A percentile compares a stretch with the other conserved stretches of the same genome.
Evolutionary conservation across 805 yeast species (phyloP).

Genomic region (Starmera amethionina): DNA sequence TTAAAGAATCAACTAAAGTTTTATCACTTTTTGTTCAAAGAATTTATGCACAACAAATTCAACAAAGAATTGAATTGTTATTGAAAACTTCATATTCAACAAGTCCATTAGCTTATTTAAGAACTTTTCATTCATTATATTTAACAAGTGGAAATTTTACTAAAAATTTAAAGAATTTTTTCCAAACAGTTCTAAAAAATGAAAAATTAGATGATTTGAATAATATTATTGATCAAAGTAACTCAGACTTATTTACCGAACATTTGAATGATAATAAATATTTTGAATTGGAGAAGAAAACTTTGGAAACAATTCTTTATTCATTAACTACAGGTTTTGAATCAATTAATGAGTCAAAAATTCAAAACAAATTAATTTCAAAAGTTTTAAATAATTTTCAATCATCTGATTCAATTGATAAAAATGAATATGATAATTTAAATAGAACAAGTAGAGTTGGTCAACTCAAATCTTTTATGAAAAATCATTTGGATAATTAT

Average conservation of each 20-base stretch:
- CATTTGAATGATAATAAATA: constrained; percentile 59
- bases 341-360: constrained; percentile 20
- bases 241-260: constrained; percentile 63
- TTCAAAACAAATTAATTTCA: constrained; percentile 20
- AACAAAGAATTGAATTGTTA: constrained; percentile 44
- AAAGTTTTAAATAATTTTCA: constrained; percentile 3
- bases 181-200: constrained; percentile 32
- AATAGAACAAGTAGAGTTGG: constrained; percentile 30
- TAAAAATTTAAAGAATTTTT: constrained; percentile 52
- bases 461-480: constrained; percentile 50
- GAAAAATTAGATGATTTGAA: constrained; percentile 30
- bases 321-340: constrained; percentile 24
- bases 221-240: constrained; percentile 57
- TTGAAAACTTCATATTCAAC: constrained; percentile 53
- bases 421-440: constrained; percentile 18
- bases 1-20: constrained; percentile 57
- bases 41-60: constrained; percentile 63
- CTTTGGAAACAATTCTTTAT: constrained; percentile 35
- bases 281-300: constrained; percentile 61
- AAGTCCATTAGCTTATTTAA: constrained; percentile 61
- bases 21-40: constrained; percentile 63
- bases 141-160: constrained; percentile 49
- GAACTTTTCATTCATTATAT: constrained; percentile 64
- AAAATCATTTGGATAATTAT: constrained; percentile 31
- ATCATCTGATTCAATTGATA: constrained; percentile 7